These are phyloP conservation scores for Pulicaria dysenterica DNA, from an alignment of 129 eudicot species.

Conservation along the genomic window DNA sequence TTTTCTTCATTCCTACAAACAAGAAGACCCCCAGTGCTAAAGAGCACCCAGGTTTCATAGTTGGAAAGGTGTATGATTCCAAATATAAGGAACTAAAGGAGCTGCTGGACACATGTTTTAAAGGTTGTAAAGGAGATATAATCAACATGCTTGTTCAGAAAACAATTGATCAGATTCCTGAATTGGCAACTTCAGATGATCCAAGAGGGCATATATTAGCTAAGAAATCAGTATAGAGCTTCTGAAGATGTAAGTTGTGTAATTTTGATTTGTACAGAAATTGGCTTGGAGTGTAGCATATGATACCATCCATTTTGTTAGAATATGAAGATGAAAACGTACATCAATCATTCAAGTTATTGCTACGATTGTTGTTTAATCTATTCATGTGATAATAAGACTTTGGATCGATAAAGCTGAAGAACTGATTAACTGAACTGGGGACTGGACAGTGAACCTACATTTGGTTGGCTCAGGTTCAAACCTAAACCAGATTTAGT, in stretches of 20 bases:
- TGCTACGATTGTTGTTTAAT: background rate
- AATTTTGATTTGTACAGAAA: background rate
- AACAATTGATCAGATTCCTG: slow-evolving; percentile 39
- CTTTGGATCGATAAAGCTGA: too few species aligned
- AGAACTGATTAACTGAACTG: too few species aligned
- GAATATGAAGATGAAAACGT: background rate
- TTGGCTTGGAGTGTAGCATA: background rate
- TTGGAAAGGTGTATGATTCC: slow-evolving; percentile 75
- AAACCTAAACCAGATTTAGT: too few species aligned
- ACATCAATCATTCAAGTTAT: background rate
- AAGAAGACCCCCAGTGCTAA: slow-evolving; percentile 69
- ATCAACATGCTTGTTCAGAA: slow-evolving; percentile 72
- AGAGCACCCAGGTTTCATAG: slow-evolving; percentile 85
- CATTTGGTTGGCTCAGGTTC: too few species aligned
- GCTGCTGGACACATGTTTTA: slow-evolving; percentile 69
- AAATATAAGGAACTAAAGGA: slow-evolving; percentile 57
- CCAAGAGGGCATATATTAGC: background rate
- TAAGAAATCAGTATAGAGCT: background rate
- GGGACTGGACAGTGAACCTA: too few species aligned
- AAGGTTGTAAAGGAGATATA: slow-evolving; percentile 65
- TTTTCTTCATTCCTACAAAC: slow-evolving; percentile 72
- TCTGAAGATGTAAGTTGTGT: background rate
- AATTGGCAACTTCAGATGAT: slow-evolving; percentile 3
- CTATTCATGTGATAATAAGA: background rate
- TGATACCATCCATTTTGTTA: background rate